Evolutionary conservation across 2,329 filamentous ascomycete species (phyloP), one percentile per base, ranked within the genome.

Genomic region (Exophiala alcalophila): DNA sequence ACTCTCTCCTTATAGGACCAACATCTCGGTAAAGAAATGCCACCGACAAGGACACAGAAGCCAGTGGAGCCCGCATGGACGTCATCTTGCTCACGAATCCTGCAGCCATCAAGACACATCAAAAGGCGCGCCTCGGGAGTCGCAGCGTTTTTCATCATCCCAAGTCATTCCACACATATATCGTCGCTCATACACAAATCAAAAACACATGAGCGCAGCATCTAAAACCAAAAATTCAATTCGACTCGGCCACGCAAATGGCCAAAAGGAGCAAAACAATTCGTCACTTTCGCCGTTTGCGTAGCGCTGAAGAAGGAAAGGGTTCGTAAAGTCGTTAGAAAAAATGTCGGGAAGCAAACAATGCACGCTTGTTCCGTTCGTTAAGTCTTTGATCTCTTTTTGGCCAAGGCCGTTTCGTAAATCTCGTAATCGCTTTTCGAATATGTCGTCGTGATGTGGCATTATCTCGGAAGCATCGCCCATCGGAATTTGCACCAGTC

Each of bases 311-410:
- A 45, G 30, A 52, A 52, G 31, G 44, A 52, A 52, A 55, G 38
- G 52, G 56, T 35, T 56, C 55, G 40, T 56, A 46, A 52, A 36
- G 38, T 55, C 47, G 45, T 56, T 44, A 46, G 36, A 47, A 32
- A n/a, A n/a, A n/a, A n/a, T n/a, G 31, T 46, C 35, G 44, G 44
- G 44, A 46, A 53, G 38, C 41, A 48, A 52, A 46, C 39, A 39
- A 50, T 42, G 40, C 46, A 40, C 43, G 50, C 43, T 50, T 52
- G 47, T 52, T 49, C 42, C 37, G 26, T 49, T 54, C 49, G 47
- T 53, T 44, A 49, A 35, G 44, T 51, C 44, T 47, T 53, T 50
- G 43, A 38, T 52, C 40, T 53, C 43, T 53, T 50, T 53, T 50
- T 45, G 39, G 31, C 40, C 23, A 32, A 32, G 30, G 49, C 44